Conservation (phyloP, 345 rosid genomes). For the Linum usitatissimum region DNA sequence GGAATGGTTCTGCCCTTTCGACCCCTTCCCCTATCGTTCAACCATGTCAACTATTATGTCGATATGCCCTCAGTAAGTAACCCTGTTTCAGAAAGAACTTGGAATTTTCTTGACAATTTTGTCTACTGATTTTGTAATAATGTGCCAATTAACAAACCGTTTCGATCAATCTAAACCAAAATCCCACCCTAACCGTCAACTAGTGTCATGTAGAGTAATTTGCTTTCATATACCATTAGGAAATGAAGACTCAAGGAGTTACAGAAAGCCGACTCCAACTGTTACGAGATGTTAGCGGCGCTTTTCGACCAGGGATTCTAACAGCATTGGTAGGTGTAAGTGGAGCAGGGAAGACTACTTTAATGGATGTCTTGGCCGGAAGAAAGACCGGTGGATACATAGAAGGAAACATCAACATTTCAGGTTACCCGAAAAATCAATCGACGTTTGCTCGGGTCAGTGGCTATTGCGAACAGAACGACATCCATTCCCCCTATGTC, state of each 20-base stretch:
- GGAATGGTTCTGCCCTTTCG: background rate
- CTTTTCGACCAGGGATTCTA: constrained; percentile 3
- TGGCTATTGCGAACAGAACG: constrained; percentile 6
- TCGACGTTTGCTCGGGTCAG: constrained; percentile 1
- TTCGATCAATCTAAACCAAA: too few relatives aligned
- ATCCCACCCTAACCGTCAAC: too few relatives aligned
- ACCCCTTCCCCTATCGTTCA: background rate
- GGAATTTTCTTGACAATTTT: background rate
- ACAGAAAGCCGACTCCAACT: background rate
- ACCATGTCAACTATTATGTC: background rate
- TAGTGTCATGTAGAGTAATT: too few relatives aligned
- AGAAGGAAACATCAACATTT: background rate
- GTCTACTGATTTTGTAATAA: too few relatives aligned
- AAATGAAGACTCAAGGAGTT: constrained; percentile 3
- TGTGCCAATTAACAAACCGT: too few relatives aligned
- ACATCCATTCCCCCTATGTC: constrained; percentile 10
- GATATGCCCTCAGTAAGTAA: background rate
- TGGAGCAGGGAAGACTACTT: constrained; percentile 7
- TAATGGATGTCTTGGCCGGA: constrained; percentile 8
- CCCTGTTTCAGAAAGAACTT: background rate
- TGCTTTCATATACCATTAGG: background rate
- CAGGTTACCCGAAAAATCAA: constrained; percentile 5
- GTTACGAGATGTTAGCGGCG: background rate
- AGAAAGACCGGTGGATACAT: constrained; percentile 8
- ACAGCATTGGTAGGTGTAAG: constrained; percentile 7